Evolutionary conservation across 2,329 filamentous ascomycete genomes (phyloP).

Genomic region (Colletotrichum caudatum): DNA sequence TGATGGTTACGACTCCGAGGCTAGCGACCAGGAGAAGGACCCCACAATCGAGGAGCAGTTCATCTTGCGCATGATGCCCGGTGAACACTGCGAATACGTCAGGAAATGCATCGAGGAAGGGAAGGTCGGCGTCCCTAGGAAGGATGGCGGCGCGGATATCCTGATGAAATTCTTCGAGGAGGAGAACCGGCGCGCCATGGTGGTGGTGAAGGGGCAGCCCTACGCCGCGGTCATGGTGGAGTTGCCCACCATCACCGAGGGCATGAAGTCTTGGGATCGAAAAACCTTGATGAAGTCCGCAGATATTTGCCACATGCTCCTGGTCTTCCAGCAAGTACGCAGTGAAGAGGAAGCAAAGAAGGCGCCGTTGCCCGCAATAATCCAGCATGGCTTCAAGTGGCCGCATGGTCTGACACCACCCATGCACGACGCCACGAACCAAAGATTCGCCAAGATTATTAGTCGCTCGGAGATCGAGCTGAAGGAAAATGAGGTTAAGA

Average conservation of each 20-base stretch:
- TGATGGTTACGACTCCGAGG: conserved; percentile 96
- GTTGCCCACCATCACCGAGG: conserved; percentile 87
- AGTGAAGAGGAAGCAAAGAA: conserved; percentile 74
- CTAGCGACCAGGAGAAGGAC: conserved; percentile 88
- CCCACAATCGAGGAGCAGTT: conserved; percentile 92
- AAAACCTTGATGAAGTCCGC: conserved; percentile 90
- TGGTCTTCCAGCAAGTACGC: conserved; percentile 77
- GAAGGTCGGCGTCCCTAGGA: conserved; percentile 75
- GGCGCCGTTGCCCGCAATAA: conserved; percentile 77
- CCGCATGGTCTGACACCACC: conserved; percentile 90
- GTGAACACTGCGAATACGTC: conserved; percentile 87
- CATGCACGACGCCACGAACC: conserved; percentile 85
- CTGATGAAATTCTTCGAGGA: conserved; percentile 82
- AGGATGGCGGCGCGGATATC: conserved; percentile 80
- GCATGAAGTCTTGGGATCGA: conserved; percentile 93
- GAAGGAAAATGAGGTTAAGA: conserved; percentile 83
- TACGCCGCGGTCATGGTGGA: conserved; percentile 87
- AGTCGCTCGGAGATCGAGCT: conserved; percentile 87
- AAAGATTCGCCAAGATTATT: conserved; percentile 85
- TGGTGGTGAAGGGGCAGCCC: conserved; percentile 75
- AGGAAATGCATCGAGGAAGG: conserved; percentile 80
- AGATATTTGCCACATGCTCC: conserved; percentile 89
- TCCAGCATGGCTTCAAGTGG: conserved; percentile 78
- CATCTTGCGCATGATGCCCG: conserved; percentile 87
- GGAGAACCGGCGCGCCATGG: conserved; percentile 78